A percentile compares a stretch with the other conserved stretches of the same genome.
Conservation (phyloP, 1,284 basidiomycete species). For the Mycosarcoma maydis region DNA sequence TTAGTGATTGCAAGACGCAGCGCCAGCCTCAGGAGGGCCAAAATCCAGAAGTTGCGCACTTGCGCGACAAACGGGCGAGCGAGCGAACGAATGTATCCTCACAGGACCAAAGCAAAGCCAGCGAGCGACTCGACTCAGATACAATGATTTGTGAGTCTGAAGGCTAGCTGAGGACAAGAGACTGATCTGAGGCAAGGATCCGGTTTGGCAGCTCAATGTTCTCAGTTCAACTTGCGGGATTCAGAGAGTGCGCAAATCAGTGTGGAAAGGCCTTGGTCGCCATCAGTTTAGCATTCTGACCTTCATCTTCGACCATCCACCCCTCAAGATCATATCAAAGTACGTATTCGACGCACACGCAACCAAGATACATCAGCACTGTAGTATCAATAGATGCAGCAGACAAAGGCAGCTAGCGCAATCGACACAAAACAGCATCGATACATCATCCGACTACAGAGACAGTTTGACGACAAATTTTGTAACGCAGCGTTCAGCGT, state of each 20-base stretch:
- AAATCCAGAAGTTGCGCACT: too few relatives aligned
- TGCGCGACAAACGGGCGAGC: too few relatives aligned
- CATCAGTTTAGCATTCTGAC: constrained; percentile 13
- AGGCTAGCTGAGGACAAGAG: too few relatives aligned
- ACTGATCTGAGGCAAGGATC: too few relatives aligned
- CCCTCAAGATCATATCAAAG: constrained; percentile 53
- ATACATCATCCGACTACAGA: neutral
- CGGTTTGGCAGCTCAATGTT: neutral
- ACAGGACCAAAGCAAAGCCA: too few relatives aligned
- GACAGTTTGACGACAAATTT: too few relatives aligned
- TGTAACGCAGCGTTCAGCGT: too few relatives aligned
- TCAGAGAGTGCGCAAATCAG: neutral
- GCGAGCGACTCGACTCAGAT: too few relatives aligned
- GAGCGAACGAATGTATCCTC: too few relatives aligned
- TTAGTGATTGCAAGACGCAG: too few relatives aligned
- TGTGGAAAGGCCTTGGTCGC: constrained; percentile 9
- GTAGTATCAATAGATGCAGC: constrained; percentile 1
- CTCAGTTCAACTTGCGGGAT: neutral
- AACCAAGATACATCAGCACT: neutral
- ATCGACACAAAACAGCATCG: neutral
- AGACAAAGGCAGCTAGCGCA: neutral
- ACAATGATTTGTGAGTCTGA: too few relatives aligned
- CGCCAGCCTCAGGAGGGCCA: too few relatives aligned
- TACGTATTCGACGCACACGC: constrained; percentile 38
- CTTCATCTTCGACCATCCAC: constrained; percentile 51